These are phyloP conservation scores for Scheffersomyces coipomensis DNA, from an alignment of 805 yeast genomes.

Conservation along the genomic window DNA sequence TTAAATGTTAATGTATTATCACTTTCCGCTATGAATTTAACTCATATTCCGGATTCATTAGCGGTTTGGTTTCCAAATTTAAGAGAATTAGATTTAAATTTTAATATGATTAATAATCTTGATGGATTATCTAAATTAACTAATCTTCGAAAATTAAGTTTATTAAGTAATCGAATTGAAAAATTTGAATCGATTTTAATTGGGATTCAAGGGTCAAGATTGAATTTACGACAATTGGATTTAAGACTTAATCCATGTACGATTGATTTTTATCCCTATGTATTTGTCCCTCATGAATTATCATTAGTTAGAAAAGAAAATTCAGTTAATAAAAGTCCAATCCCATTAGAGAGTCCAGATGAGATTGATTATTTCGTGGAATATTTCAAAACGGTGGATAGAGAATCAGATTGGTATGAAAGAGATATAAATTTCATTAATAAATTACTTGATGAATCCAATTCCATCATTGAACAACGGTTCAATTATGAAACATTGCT, in stretches of 20 bases:
- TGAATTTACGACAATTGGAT: constrained; percentile 39
- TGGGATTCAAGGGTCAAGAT: constrained; percentile 28
- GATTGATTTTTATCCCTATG: constrained; percentile 49
- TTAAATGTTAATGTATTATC: constrained; percentile 37
- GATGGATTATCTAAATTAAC: constrained; percentile 28
- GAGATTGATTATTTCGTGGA: constrained; percentile 53
- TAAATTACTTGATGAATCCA: constrained; percentile 14
- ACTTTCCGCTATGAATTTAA: constrained; percentile 49
- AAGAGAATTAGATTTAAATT: constrained; percentile 47
- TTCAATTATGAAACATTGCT: constrained; percentile 33
- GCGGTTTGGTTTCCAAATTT: constrained; percentile 44
- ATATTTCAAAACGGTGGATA: constrained; percentile 42
- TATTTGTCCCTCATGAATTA: constrained; percentile 46
- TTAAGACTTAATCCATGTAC: constrained; percentile 50
- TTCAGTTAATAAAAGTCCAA: constrained; percentile 19
- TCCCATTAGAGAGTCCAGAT: constrained; percentile 46
- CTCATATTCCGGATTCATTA: constrained; percentile 35
- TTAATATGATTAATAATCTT: constrained; percentile 42
- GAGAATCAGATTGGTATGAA: constrained; percentile 34
- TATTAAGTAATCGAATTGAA: constrained; percentile 46
- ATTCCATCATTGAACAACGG: constrained; percentile 13
- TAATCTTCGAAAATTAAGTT: constrained; percentile 36
- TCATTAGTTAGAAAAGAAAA: constrained; percentile 17
- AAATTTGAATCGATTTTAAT: constrained; percentile 31
- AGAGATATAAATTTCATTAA: constrained; percentile 33